Conservation (phyloP, 2,329 filamentous ascomycete genomes). For the Orbilia ellipsospora region DNA sequence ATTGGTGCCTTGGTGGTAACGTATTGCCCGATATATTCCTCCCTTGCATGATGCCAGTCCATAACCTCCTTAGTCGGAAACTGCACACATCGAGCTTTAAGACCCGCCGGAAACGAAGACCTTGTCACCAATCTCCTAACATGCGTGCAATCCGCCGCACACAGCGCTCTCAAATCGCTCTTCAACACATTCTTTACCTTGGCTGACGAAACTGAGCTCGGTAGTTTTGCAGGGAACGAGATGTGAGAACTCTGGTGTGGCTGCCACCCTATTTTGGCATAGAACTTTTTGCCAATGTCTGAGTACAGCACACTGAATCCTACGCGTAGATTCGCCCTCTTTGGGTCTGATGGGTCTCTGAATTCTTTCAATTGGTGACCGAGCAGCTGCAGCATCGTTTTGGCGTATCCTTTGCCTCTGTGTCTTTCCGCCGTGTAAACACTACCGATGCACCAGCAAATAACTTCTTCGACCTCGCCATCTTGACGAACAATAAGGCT, state of each 20-base stretch:
- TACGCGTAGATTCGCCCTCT: conserved; percentile 26
- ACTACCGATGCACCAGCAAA: conserved; percentile 51
- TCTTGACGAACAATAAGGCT: conserved; percentile 64
- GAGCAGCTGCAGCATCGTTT: conserved; percentile 48
- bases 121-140: conserved; percentile 30
- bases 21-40: conserved; percentile 54
- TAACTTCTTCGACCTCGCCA: conserved; percentile 50
- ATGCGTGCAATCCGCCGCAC: conserved; percentile 42
- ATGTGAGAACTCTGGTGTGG: conserved; percentile 54
- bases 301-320: conserved; percentile 55
- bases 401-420: conserved; percentile 52
- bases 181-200: conserved; percentile 50
- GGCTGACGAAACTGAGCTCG: conserved; percentile 27
- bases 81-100: conserved; percentile 49
- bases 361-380: conserved; percentile 35
- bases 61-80: conserved; percentile 47
- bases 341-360: conserved; percentile 33
- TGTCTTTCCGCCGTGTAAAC: conserved; percentile 47
- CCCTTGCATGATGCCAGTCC: conserved; percentile 54
- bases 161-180: conserved; percentile 47
- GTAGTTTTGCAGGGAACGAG: conserved; percentile 47
- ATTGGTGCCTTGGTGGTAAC: conserved; percentile 32
- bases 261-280: conserved; percentile 46
- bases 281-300: conserved; percentile 54
- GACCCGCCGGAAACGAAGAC: conserved; percentile 26